phyloP scores from a whole-genome alignment of 163 green algal genomes.

The Trebouxiophyceae sp. region DNA sequence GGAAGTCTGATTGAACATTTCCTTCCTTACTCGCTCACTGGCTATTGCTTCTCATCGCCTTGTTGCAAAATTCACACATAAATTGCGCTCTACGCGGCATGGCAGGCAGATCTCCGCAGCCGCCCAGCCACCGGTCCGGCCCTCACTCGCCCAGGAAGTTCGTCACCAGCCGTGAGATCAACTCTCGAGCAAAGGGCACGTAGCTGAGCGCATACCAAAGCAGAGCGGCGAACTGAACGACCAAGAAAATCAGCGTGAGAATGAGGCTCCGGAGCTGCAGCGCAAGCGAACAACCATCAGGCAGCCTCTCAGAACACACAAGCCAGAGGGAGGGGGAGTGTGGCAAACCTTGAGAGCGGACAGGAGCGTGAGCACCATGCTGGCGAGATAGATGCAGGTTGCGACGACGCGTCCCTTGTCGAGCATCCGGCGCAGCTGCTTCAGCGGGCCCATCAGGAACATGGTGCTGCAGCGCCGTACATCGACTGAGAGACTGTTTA shows the following conservation, averaged over 20 bases:
- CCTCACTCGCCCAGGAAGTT: not conserved
- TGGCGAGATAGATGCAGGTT: conserved; percentile 25
- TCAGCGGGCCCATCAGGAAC: conserved; percentile 39
- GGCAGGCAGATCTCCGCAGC: no score
- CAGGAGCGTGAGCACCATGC: conserved; percentile 26
- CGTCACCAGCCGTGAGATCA: conserved; percentile 12
- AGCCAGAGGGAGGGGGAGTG: no score
- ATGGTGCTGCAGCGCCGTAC: conserved; percentile 31
- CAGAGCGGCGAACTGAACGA: conserved; percentile 27
- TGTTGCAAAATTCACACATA: no score
- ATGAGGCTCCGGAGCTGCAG: conserved; percentile 23
- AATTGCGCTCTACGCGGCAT: no score
- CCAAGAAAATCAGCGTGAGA: conserved; percentile 16
- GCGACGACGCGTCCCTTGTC: conserved; percentile 27
- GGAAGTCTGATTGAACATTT: no score
- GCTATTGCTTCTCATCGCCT: no score
- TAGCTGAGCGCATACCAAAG: conserved; percentile 32
- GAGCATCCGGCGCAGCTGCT: conserved; percentile 43
- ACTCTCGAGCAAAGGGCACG: conserved; percentile 29
- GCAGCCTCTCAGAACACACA: not conserved
- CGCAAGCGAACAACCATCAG: not conserved
- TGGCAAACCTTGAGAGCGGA: conserved; percentile 16
- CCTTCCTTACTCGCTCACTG: no score
- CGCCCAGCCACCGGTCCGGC: no score
- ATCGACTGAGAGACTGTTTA: no score